Evolutionary conservation across 2,329 filamentous ascomycete species (phyloP), one percentile per base, ranked within the genome.

Genomic region (Talaromyces sp.): DNA sequence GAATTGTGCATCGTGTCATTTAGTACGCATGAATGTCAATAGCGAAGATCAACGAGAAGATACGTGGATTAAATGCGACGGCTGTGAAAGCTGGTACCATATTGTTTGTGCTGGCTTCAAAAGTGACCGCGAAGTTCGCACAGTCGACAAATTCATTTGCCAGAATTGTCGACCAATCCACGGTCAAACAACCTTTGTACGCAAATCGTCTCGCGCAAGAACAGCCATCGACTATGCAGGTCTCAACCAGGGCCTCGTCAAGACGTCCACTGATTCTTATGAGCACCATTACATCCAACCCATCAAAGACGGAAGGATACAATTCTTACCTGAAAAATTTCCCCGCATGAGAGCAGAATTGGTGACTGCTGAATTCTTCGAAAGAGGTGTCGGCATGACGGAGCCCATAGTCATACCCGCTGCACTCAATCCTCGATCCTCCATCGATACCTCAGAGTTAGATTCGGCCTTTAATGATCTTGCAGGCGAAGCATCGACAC

Each of bases 101-200:
- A 86, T 86, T 64, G 82, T 85, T 60, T 89, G 87, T 71, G 86
- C 86, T 57, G 86, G 85, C 2, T 87, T 89, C 73, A 85, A 84
- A 70, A 87, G 81, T 67, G 84, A 86, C 66, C 80, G 83, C 28
- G 86, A 88, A 70, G 83, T 88, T 37, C 82, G 85, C 62, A 84
- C 84, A 60, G 84, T 89, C 50, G 87, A 89, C 76, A 89, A 88
- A 71, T 89, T 84, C 70, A 86, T 87, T 69, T 89, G 87, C 72
- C 76, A 76, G 58, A 73, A 75, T 60, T 89, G 87, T 71, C 84
- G 85, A 65, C 81, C 84, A 23, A 75, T 79, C 12, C 82, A 86
- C 73, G 87, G 87, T 21, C 81, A 83, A 67, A 89, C 86, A 25
- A 89, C 87, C 1, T 87, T 83, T 73, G 85, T 88, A 52, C 84